These are phyloP conservation scores for Colletotrichum shisoi DNA, from an alignment of 2,329 filamentous ascomycete genomes.

Conservation along the genomic window DNA sequence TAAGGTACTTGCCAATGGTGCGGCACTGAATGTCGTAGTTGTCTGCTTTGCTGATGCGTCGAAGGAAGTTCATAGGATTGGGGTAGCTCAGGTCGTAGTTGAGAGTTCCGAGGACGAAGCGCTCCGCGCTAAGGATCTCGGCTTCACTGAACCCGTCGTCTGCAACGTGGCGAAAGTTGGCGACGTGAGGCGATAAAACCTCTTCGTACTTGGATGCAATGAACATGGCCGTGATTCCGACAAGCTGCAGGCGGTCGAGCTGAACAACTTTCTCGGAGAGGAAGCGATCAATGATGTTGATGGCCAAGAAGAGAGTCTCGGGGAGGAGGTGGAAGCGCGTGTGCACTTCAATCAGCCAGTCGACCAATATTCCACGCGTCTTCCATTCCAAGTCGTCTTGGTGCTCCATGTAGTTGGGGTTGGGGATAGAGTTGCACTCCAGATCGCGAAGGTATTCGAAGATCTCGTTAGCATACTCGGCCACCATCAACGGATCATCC, in stretches of 20 bases:
- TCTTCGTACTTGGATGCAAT: conserved; percentile 99
- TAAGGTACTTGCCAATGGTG: conserved; percentile 95
- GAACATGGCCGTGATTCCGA: conserved; percentile 99
- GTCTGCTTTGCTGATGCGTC: conserved; percentile 98
- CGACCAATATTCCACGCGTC: conserved; percentile 94
- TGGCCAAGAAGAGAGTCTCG: conserved; percentile 93
- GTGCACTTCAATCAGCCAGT: conserved; percentile 99
- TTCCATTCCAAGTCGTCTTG: conserved; percentile 98
- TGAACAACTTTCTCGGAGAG: conserved; percentile 94
- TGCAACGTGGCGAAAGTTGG: conserved; percentile 95
- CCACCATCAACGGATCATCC: conserved; percentile 96
- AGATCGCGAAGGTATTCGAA: conserved; percentile 94
- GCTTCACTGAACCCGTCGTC: conserved; percentile 95
- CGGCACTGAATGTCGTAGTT: conserved; percentile 99
- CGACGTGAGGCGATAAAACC: conserved; percentile 93
- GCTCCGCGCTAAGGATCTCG: conserved; percentile 96
- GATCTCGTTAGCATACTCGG: conserved; percentile 96
- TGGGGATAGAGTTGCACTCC: conserved; percentile 80
- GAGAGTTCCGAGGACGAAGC: conserved; percentile 87
- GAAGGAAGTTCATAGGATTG: conserved; percentile 99
- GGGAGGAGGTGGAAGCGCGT: conserved; percentile 94
- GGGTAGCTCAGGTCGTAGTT: conserved; percentile 98
- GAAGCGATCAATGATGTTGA: conserved; percentile 99
- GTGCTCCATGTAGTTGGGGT: conserved; percentile 92
- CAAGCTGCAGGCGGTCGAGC: conserved; percentile 92